Conservation (phyloP, 805 yeast species). For the Candida golubevii region DNA sequence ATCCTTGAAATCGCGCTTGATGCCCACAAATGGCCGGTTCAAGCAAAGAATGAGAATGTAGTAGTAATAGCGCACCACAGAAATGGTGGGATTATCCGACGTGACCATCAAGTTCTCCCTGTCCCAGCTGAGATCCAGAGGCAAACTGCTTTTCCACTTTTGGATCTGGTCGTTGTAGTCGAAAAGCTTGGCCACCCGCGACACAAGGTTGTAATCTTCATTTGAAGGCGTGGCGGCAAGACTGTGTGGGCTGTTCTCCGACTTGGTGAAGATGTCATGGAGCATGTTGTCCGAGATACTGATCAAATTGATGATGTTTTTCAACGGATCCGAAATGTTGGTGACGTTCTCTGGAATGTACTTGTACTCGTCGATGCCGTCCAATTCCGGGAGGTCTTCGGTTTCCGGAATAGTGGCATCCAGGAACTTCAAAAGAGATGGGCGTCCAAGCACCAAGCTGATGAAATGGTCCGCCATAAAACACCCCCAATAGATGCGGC, state of each 20-base stretch:
- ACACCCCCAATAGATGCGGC: slow-evolving; percentile 65
- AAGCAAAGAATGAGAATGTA: slow-evolving; percentile 56
- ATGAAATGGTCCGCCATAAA: slow-evolving; percentile 62
- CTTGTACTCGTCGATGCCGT: slow-evolving; percentile 58
- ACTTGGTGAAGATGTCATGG: slow-evolving; percentile 41
- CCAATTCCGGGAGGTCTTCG: slow-evolving; percentile 55
- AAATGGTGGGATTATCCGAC: slow-evolving; percentile 51
- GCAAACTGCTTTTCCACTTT: slow-evolving; percentile 49
- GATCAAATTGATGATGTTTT: slow-evolving; percentile 39
- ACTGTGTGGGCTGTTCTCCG: slow-evolving; percentile 14
- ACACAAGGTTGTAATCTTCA: slow-evolving; percentile 41
- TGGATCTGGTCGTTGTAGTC: slow-evolving; percentile 48
- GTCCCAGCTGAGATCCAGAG: slow-evolving; percentile 49
- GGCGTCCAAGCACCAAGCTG: slow-evolving; percentile 55
- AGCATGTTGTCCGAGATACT: slow-evolving; percentile 43
- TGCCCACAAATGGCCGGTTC: slow-evolving; percentile 55
- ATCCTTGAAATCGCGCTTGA: slow-evolving; percentile 17
- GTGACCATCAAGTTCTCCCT: slow-evolving; percentile 32
- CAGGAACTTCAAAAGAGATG: slow-evolving; percentile 48
- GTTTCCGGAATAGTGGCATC: slow-evolving; percentile 61
- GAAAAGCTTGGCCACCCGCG: slow-evolving; percentile 34
- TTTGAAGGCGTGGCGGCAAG: slow-evolving; percentile 19
- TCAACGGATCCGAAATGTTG: slow-evolving; percentile 42
- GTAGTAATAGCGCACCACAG: slow-evolving; percentile 53
- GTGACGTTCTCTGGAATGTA: slow-evolving; percentile 29